phyloP scores from a whole-genome alignment of 805 yeast species.

The Kodamaea leandrae region DNA sequence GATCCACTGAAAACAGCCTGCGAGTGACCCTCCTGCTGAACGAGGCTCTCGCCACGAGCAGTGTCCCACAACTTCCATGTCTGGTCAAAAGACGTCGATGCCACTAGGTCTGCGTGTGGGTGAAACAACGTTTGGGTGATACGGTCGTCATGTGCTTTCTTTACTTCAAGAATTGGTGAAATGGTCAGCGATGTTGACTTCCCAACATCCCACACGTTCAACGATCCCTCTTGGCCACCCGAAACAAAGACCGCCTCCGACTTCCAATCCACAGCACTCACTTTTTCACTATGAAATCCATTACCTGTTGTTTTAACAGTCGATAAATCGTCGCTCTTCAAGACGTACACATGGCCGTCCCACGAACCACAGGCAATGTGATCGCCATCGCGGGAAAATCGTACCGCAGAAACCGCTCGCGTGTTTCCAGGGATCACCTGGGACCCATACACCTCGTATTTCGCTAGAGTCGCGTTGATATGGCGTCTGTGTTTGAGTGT shows the following conservation, averaged over 20 bases:
- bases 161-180: no score
- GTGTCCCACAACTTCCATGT: conserved; percentile 92
- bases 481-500: conserved; percentile 48
- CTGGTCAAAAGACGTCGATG: conserved; percentile 74
- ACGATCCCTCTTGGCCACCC: conserved; percentile 40
- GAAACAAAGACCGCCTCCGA: conserved; percentile 21
- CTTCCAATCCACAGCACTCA: conserved; percentile 72
- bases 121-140: conserved; percentile 63
- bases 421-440: conserved; percentile 58
- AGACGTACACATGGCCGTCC: conserved; percentile 66
- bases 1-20: conserved; percentile 62
- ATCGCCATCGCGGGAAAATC: conserved; percentile 39
- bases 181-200: conserved; percentile 12
- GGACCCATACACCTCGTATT: conserved; percentile 55
- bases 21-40: conserved; percentile 83
- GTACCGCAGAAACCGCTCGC: conserved; percentile 64
- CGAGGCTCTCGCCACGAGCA: conserved; percentile 38
- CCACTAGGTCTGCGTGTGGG: conserved; percentile 56
- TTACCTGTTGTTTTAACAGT: conserved; percentile 21
- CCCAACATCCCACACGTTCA: conserved; percentile 39
- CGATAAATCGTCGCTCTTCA: conserved; percentile 42
- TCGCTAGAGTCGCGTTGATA: conserved; percentile 30
- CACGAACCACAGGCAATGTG: conserved; percentile 72
- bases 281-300: conserved; percentile 59
- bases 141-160: conserved; percentile 45